Evolutionary conservation across 805 yeast species (phyloP).

Genomic region (Crinitomyces ghanaensis): DNA sequence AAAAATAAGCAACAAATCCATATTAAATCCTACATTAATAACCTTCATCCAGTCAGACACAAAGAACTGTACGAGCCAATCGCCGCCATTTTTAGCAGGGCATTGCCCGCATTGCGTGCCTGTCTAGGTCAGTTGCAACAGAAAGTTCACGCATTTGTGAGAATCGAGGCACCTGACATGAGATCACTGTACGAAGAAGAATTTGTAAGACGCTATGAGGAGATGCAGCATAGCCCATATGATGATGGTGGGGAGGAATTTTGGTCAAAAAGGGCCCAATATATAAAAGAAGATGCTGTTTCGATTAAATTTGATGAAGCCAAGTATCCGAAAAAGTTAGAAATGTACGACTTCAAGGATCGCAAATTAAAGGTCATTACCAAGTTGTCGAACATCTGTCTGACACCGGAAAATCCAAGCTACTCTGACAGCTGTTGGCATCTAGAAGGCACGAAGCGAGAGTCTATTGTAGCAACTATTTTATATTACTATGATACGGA

Average conservation of each 20-base stretch:
- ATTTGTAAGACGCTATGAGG: neutral
- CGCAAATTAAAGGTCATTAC: conserved; percentile 30
- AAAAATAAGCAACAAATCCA: too few species aligned
- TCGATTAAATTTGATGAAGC: too few species aligned
- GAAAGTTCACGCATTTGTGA: neutral
- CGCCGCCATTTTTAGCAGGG: conserved; percentile 22
- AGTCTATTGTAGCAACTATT: conserved; percentile 33
- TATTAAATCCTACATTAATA: conserved; percentile 31
- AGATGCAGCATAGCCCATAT: neutral
- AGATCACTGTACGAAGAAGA: neutral
- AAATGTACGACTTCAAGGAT: too few species aligned
- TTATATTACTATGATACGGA: conserved; percentile 32
- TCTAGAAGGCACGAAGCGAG: conserved; percentile 33
- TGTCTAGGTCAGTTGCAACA: neutral
- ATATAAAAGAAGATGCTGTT: too few species aligned
- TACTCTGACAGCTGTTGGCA: conserved; percentile 36
- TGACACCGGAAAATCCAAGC: conserved; percentile 31
- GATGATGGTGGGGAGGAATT: too few species aligned
- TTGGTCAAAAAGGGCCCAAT: too few species aligned
- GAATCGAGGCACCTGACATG: neutral
- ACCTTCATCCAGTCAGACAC: conserved; percentile 27
- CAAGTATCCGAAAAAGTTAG: too few species aligned
- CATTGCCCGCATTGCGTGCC: conserved; percentile 1
- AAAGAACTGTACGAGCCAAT: conserved; percentile 24
- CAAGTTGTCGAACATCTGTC: conserved; percentile 31